These are phyloP conservation scores for Cladobotryum protrusum DNA, from an alignment of 2,329 filamentous ascomycete genomes.

Conservation along the genomic window DNA sequence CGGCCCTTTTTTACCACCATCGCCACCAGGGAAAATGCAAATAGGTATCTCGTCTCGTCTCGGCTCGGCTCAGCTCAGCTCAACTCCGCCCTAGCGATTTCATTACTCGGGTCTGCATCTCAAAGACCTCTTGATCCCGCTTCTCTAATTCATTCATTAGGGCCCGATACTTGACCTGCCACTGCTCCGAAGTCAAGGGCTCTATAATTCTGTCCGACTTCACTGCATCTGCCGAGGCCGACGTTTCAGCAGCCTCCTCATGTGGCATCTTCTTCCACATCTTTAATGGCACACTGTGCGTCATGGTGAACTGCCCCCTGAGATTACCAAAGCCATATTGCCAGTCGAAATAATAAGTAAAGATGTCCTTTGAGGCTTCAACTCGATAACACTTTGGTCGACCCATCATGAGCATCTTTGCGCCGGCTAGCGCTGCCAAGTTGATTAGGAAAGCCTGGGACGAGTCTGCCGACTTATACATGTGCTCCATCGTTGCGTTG, in stretches of 20 bases:
- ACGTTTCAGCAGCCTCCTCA: conserved; percentile 15
- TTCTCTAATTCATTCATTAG: conserved; percentile 55
- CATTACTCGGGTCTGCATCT: conserved; percentile 39
- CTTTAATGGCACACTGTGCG: conserved; percentile 39
- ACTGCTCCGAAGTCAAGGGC: conserved; percentile 32
- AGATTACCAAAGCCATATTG: conserved; percentile 49
- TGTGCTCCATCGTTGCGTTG: conserved; percentile 46
- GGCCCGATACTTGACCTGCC: conserved; percentile 49
- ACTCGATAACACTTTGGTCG: conserved; percentile 36
- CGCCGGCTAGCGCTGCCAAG: conserved; percentile 50
- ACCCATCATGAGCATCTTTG: conserved; percentile 42
- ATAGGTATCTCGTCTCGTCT: conserved; percentile 13
- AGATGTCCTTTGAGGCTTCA: conserved; percentile 35
- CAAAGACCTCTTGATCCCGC: conserved; percentile 46
- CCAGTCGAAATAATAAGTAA: conserved; percentile 49
- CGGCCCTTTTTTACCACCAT: too few relatives aligned
- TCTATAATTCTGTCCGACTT: conserved; percentile 13
- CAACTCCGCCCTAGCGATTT: conserved; percentile 25
- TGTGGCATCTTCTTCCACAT: conserved; percentile 31
- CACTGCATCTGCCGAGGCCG: conserved; percentile 10
- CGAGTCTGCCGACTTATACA: conserved; percentile 44
- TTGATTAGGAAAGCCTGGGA: conserved; percentile 55
- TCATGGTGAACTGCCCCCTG: conserved; percentile 47
- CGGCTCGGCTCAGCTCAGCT: background rate
- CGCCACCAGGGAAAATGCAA: conserved; percentile 1